Evolutionary conservation across 805 yeast species (phyloP).

Genomic region (Lipomyces starkeyi): DNA sequence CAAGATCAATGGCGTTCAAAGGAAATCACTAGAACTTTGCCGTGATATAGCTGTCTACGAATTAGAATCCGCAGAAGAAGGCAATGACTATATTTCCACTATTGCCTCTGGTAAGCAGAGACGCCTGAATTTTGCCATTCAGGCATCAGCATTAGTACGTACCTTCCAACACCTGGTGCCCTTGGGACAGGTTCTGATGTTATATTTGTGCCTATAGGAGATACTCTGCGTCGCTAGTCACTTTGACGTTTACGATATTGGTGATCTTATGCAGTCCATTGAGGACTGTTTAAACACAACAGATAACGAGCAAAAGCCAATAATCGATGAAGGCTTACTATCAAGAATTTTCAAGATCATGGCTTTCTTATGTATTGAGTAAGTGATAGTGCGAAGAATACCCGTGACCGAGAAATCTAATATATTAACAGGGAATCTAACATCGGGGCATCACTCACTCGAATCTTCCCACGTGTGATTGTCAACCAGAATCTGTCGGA

Average conservation of each 20-base stretch:
- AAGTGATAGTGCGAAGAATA: not conserved
- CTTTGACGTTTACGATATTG: constrained; percentile 54
- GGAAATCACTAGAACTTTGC: constrained; percentile 26
- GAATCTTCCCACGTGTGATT: constrained; percentile 53
- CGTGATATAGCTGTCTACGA: constrained; percentile 47
- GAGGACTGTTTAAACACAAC: constrained; percentile 54
- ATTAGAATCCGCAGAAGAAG: constrained; percentile 59
- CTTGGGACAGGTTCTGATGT: not conserved
- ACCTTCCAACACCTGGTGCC: not conserved
- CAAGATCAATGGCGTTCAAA: constrained; percentile 4
- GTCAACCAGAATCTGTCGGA: constrained; percentile 56
- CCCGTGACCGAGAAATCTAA: not conserved
- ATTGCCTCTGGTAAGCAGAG: constrained; percentile 57
- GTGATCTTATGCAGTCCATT: constrained; percentile 54
- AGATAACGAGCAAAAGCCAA: constrained; percentile 53
- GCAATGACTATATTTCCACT: constrained; percentile 58
- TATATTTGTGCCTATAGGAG: constrained; percentile 46
- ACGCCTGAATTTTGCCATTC: constrained; percentile 59
- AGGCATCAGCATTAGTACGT: constrained; percentile 53
- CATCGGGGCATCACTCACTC: constrained; percentile 45
- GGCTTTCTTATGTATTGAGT: constrained; percentile 57
- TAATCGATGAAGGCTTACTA: constrained; percentile 60
- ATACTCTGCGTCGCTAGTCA: constrained; percentile 64
- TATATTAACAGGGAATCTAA: constrained; percentile 43
- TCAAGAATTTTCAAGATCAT: constrained; percentile 56